Base-by-base conservation (phyloP, 2,329 filamentous ascomycete genomes). In the Daldinia sp. region DNA sequence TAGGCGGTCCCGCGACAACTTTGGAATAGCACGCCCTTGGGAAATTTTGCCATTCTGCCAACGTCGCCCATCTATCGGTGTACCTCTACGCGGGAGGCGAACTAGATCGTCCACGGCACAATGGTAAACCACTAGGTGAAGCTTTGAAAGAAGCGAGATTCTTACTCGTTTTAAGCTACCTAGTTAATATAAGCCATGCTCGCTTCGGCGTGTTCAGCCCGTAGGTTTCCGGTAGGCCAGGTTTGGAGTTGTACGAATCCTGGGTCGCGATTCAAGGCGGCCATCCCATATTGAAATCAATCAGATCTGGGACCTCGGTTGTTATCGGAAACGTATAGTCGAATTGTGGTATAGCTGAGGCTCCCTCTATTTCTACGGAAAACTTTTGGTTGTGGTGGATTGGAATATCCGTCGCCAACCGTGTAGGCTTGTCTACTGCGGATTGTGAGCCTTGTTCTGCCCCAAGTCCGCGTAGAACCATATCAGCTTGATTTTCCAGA, bases 231-330 rank as follows among this genome's bases (percentile, higher is more conserved):
- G 10, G 35, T 3, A 25, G 10, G 21, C 21, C 21, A 9, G 15
- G 27, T 29, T 11, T n/a, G 23, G 23, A 23, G 15, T 13, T 5
- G 23, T 6, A 25, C 35, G 21, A 30, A 11, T n/a, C 10, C 21
- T 25, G n/a, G 19, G 8, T 25, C 34, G 9, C 10, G 11, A 34
- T 21, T 67, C 41, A 67, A 27, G 54, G 35, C 9, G 55, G 54
- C 61, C 64, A 67, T 10, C 32, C 43, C 10, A 59, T 53, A 11
- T 62, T 48, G 34, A 67, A 64, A 32, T 45, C 27, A 23, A 64
- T 41, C 23, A 61, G 13, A 8, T 64, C 53, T 6, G 58, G 30
- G 48, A 45, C 35, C 13, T 35, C 54, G 17, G n/a, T 34, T n/a
- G 45, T 15, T 13, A 39, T 13, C 25, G 49, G 11, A 19, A 60